Base-by-base conservation (phyloP, 169 alveolate genomes). In the Eimeria acervulina region DNA sequence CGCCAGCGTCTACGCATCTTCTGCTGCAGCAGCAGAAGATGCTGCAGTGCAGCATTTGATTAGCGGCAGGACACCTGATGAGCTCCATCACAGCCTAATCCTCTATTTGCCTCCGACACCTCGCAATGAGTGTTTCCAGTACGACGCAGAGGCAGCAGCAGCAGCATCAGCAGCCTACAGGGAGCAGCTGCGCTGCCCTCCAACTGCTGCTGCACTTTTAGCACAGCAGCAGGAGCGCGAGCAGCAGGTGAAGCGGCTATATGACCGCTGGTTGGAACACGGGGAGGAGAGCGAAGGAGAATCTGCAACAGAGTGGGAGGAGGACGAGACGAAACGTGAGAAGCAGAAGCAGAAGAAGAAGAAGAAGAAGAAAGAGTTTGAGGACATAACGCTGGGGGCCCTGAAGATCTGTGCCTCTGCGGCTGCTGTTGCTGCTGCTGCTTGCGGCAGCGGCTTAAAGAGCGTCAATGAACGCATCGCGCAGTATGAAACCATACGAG, bases 11-110 rank as follows among this genome's bases (percentile, higher is more conserved):
- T 23, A 3, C 19, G 89, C 89, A 5, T 78, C 89, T 36, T 78
- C 89, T n/a, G 89, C 89, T 1, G 89, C 89, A 13, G 89, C 89
- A 42, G 89, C 89, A 51, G 89, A 78, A 42, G 89, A 78, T 28
- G 52, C 89, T 19, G 59, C 89, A 17, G 89, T 78, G 66, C 36
- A 19, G 36, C 19, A 26, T 28, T 13, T 78, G 38, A 8, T 55
- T 7, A 12, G n/a, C 8, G 4, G 21, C 36, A 26, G 42, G 42
- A 15, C 63, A 1, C 89, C 89, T 12, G 38, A 1, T 10, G 21
- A 28, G 33, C 55, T 78, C 5, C 12, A 40, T 21, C 8, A 28
- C 89, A 19, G 31, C 55, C 23, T 36, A n/a, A 78, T 78, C 33
- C 38, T 78, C 63, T 78, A 78, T 23, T 40, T 78, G 55, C 89